phyloP scores from a whole-genome alignment of 768 basidiomycete species.

The Tephrocybe sp. region DNA sequence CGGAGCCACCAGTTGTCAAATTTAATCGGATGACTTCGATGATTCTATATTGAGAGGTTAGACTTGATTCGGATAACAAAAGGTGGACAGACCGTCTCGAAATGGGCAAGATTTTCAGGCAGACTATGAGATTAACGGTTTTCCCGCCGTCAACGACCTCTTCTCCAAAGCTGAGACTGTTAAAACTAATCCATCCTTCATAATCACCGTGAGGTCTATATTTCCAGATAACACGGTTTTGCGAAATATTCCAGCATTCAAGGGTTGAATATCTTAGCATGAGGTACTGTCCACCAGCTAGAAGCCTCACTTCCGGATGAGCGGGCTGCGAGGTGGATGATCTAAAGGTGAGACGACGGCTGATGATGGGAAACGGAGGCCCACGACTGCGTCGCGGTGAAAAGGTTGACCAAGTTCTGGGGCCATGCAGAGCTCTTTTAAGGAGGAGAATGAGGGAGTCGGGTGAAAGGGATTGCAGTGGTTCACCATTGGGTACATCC shows the following conservation, averaged over 20 bases:
- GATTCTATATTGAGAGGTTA: neutral
- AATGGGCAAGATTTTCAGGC: neutral
- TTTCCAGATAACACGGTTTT: neutral
- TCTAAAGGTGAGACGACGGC: neutral
- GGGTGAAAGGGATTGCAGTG: conserved; percentile 3
- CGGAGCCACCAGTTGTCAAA: neutral
- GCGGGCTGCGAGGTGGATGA: neutral
- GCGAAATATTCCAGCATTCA: neutral
- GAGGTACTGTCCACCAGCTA: neutral
- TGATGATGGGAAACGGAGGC: neutral
- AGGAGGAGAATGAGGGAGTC: conserved; percentile 2
- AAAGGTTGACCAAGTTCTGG: conserved; percentile 2
- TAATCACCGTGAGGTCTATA: neutral
- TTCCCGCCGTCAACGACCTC: conserved; percentile 3
- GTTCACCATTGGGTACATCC: neutral
- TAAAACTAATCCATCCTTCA: neutral
- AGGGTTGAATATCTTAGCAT: neutral
- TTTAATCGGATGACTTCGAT: conserved; percentile 3
- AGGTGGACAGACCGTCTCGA: neutral
- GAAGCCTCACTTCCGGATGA: neutral
- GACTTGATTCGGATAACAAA: neutral
- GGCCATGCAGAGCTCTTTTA: conserved; percentile 5
- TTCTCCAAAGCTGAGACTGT: neutral
- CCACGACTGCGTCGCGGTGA: neutral
- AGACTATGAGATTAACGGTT: conserved; percentile 1